Base-by-base conservation (phyloP, 768 basidiomycete species). In the Boletus patriciae region DNA sequence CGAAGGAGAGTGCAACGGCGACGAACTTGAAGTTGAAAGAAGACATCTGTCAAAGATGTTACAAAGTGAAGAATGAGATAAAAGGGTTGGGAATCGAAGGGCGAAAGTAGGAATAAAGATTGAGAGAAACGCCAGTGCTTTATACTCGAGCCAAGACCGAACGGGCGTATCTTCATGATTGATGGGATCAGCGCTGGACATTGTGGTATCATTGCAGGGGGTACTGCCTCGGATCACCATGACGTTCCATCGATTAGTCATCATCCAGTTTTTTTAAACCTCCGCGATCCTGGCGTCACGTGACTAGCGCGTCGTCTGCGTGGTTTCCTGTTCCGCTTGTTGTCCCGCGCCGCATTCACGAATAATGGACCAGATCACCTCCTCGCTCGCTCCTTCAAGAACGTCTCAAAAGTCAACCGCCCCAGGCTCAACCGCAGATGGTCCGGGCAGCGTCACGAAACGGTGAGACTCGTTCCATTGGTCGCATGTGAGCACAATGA, bases 371-470 rank as follows among this genome's bases (percentile, higher is more conserved):
- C 88, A 90, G 74, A 77, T 88, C 65, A 78, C 77, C 4, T 76
- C 85, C 19, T 83, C 88, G 44, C 80, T 85, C 21, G 85, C 78
- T 3, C 82, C 87, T 41, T 73, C 84, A 43, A 79, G 86, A 65
- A 69, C 79, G 2, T 67, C 83, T 13, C 75, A 77, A 59, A 92
- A 92, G 71, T 74, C 84, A 5, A 74, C 80, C 46, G 76, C 80
- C 2, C 58, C 84, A 7, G 80, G 82, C 8, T 69, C 83, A 5
- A 69, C 81, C 33, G 75, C 77, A 40, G 87, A 86, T 63, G 79
- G 77, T 31, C 82, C 83, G 11, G 89, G 90, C 43, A 92, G 88
- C 64, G 91, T 92, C 46, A 87, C 90, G 33, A 93, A 93, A 81
- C 84, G 91, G 91, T 90, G 19, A 49, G 61, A 33, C n/a, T 27